A percentile compares a stretch with the other conserved stretches of the same genome.
phyloP scores from a whole-genome alignment of 1,139 yeast genomes.

The Saccharomycopsis hybrid region DNA sequence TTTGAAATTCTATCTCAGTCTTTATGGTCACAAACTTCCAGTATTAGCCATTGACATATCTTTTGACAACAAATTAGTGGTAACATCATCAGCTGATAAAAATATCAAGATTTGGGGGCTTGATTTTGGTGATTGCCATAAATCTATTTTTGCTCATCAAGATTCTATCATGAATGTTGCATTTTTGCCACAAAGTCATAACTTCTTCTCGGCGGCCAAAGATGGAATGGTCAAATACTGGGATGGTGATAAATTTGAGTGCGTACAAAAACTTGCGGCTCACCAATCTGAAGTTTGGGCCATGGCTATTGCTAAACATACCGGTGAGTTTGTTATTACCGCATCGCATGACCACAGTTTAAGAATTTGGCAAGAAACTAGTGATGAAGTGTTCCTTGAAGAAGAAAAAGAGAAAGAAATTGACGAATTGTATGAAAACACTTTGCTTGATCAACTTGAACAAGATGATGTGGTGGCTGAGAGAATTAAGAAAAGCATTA shows the following conservation, averaged over 20 bases:
- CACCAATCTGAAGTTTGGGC: constrained; percentile 96
- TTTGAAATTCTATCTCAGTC: constrained; percentile 76
- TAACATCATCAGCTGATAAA: constrained; percentile 94
- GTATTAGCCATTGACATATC: constrained; percentile 88
- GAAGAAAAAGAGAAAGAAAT: constrained; percentile 95
- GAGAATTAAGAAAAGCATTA: constrained; percentile 32
- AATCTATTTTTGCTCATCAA: constrained; percentile 92
- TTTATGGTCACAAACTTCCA: constrained; percentile 95
- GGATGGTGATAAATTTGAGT: constrained; percentile 97
- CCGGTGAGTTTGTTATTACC: constrained; percentile 71
- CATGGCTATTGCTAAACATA: constrained; percentile 63
- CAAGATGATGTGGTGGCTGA: constrained; percentile 52
- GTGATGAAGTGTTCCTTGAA: constrained; percentile 88
- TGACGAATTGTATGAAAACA: constrained; percentile 83
- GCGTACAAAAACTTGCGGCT: constrained; percentile 78
- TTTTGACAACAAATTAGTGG: constrained; percentile 73
- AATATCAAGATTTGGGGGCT: constrained; percentile 97
- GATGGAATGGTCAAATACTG: constrained; percentile 89
- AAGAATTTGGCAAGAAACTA: constrained; percentile 86
- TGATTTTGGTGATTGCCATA: constrained; percentile 98
- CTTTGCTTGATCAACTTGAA: constrained; percentile 65
- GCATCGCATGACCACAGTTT: constrained; percentile 93
- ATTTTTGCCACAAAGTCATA: constrained; percentile 77
- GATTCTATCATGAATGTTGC: constrained; percentile 87
- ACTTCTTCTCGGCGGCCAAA: constrained; percentile 85